phyloP scores from a whole-genome alignment of 164 flowering plant species.

The Euptelea pleiosperma region DNA sequence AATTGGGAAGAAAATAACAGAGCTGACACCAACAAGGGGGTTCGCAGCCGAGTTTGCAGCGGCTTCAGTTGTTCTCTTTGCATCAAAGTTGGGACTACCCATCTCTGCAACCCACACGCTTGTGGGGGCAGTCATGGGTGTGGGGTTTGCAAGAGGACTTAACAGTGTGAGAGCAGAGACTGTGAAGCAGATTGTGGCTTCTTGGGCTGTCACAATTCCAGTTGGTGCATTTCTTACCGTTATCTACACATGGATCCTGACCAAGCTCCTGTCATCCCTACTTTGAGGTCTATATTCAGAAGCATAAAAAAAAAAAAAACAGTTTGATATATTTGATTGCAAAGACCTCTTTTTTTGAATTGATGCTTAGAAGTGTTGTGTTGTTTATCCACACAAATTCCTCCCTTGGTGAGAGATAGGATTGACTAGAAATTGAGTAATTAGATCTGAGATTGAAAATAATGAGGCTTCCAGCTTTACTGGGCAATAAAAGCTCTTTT shows the following conservation, averaged over 20 bases:
- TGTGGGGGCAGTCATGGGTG: conserved; percentile 99
- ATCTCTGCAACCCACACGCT: conserved; percentile 97
- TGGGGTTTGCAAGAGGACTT: conserved; percentile 93
- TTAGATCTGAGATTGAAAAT: conserved; percentile 1
- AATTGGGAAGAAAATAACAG: conserved; percentile 97
- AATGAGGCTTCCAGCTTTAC: conserved; percentile 3
- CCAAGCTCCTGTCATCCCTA: conserved; percentile 54
- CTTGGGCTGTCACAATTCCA: conserved; percentile 91
- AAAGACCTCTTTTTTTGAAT: conserved; percentile 4
- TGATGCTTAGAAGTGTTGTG: neutral
- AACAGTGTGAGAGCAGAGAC: conserved; percentile 93
- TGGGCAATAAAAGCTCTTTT: neutral
- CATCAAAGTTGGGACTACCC: conserved; percentile 92
- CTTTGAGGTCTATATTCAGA: conserved; percentile 26
- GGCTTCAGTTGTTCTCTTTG: conserved; percentile 88
- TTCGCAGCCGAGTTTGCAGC: conserved; percentile 99
- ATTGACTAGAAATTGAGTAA: neutral
- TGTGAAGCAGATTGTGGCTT: conserved; percentile 81
- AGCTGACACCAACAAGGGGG: conserved; percentile 93
- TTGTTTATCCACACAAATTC: neutral
- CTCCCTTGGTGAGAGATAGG: neutral
- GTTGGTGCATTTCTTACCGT: conserved; percentile 73
- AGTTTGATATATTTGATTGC: neutral
- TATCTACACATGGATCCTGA: conserved; percentile 71
- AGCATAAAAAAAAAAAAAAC: neutral